A percentile compares a stretch with the other conserved stretches of the same genome.
Conservation (phyloP, 768 basidiomycete genomes). For the Phanerochaete sordida region DNA sequence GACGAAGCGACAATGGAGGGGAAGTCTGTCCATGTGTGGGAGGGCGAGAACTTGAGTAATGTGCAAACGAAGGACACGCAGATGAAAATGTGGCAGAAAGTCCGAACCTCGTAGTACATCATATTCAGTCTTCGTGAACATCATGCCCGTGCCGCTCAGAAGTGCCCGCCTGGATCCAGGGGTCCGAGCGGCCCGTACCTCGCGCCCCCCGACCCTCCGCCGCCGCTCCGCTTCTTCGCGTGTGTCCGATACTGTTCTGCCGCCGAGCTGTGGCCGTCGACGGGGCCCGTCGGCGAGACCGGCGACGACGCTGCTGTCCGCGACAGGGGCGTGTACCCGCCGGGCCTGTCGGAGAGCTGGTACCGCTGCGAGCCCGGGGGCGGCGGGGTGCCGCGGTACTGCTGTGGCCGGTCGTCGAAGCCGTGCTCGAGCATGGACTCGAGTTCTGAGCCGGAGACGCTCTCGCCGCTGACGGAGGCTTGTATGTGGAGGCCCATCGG, state of each 20-base stretch:
- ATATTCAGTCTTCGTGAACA: slow-evolving; percentile 15
- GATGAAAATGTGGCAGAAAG: slow-evolving; percentile 4
- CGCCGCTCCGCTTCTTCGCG: slow-evolving; percentile 37
- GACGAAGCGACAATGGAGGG: background rate
- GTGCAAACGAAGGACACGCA: background rate
- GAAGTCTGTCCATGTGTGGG: background rate
- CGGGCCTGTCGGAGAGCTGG: slow-evolving; percentile 54
- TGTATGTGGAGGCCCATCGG: slow-evolving; percentile 65
- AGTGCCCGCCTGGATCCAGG: slow-evolving; percentile 30
- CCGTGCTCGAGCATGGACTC: slow-evolving; percentile 92
- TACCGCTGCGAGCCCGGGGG: slow-evolving; percentile 50
- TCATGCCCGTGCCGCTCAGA: slow-evolving; percentile 15
- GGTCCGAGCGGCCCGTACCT: slow-evolving; percentile 49
- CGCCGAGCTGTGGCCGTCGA: slow-evolving; percentile 33
- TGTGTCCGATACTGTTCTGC: slow-evolving; percentile 36
- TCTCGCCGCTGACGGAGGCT: slow-evolving; percentile 31
- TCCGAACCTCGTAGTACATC: slow-evolving; percentile 7
- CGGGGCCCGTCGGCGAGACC: slow-evolving; percentile 27
- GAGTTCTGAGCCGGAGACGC: slow-evolving; percentile 71
- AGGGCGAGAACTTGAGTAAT: background rate
- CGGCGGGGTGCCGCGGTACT: slow-evolving; percentile 24
- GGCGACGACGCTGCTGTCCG: slow-evolving; percentile 47
- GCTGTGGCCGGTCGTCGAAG: slow-evolving; percentile 74
- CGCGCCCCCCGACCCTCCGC: slow-evolving; percentile 30
- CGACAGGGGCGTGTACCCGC: slow-evolving; percentile 56